Percentiles rank a stretch among this genome's conserved stretches.
Evolutionary conservation across 257 asterid genomes (phyloP).

Genomic region (Rhazya stricta): DNA sequence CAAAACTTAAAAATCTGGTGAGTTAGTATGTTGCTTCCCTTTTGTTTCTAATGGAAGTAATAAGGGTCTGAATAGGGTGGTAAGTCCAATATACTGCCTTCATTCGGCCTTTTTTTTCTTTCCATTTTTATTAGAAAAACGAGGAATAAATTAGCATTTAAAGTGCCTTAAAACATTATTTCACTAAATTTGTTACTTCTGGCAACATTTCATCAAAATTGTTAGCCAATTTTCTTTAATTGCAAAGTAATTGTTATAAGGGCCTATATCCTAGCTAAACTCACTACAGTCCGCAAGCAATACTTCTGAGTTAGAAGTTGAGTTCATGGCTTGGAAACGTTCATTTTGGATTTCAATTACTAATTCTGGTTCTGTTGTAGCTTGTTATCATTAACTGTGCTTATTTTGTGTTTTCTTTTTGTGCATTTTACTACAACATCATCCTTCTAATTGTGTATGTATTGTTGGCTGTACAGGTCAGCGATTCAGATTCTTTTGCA

Average conservation of each 20-base stretch:
- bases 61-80: not conserved
- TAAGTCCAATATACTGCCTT: not conserved
- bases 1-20: slow-evolving; percentile 61
- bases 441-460: not conserved
- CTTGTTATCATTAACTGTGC: not conserved
- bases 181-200: not conserved
- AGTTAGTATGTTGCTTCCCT: slow-evolving; percentile 14
- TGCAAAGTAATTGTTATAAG: not conserved
- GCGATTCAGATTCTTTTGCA: slow-evolving; percentile 55
- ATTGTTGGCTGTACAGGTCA: slow-evolving; percentile 49
- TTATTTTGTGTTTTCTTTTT: not conserved
- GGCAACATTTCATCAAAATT: slow-evolving; percentile 1
- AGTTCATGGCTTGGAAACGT: not conserved
- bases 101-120: not conserved
- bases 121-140: not conserved
- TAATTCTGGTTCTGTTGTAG: slow-evolving; percentile 3
- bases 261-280: not conserved
- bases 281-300: not conserved
- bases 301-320: not conserved
- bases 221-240: not conserved
- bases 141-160: not conserved
- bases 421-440: not conserved
- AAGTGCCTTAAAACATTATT: not conserved
- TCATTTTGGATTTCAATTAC: not conserved
- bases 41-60: not conserved